A percentile compares a stretch with the other conserved stretches of the same genome.
Evolutionary conservation across 2,329 filamentous ascomycete species (phyloP).

Genomic region (Aschersonia sp.): DNA sequence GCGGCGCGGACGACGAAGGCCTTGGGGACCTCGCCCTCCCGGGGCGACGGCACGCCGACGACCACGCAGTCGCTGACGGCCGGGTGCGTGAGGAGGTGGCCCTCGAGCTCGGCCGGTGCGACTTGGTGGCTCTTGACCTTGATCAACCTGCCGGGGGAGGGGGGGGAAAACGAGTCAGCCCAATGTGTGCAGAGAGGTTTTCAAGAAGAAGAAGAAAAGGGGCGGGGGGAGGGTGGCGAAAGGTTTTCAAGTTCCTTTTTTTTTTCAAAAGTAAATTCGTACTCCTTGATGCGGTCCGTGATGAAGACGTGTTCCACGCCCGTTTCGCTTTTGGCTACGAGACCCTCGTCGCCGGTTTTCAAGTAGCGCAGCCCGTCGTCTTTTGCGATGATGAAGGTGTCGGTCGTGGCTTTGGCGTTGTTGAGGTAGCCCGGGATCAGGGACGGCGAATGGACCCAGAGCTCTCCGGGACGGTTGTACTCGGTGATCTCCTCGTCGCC

Average conservation of each 20-base stretch:
- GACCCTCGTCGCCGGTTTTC: constrained; percentile 67
- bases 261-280: background rate
- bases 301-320: constrained; percentile 70
- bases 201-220: background rate
- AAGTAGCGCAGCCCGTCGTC: constrained; percentile 52
- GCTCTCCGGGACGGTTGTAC: constrained; percentile 59
- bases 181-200: background rate
- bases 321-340: constrained; percentile 29
- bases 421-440: constrained; percentile 69
- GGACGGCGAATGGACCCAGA: constrained; percentile 61
- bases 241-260: too few species aligned
- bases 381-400: constrained; percentile 48
- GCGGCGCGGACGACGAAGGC: constrained; percentile 40
- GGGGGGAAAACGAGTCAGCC: background rate
- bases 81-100: constrained; percentile 19
- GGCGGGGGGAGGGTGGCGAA: too few species aligned
- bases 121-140: constrained; percentile 47
- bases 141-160: constrained; percentile 24
- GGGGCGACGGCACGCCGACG: constrained; percentile 37
- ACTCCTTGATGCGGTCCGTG: constrained; percentile 56
- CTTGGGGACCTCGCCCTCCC: constrained; percentile 42
- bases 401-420: constrained; percentile 62
- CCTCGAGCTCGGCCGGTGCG: constrained; percentile 35
- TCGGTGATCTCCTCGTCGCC: constrained; percentile 38
- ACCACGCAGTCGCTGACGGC: constrained; percentile 49